Conservation (phyloP, 148 eudicot genomes). For the Vaccinium macrocarpon region DNA sequence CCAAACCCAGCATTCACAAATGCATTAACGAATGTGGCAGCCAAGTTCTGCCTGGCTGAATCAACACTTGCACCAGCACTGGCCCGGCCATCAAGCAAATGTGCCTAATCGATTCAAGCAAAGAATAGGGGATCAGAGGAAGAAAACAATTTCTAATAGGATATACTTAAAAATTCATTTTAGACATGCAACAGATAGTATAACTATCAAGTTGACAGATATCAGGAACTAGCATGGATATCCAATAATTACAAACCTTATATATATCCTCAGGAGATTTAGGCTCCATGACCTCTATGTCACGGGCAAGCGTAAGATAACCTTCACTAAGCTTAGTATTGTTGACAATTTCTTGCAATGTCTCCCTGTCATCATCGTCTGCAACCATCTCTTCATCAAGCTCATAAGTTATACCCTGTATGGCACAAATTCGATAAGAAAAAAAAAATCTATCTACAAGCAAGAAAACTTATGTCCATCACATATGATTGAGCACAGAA, state of each 20-base stretch:
- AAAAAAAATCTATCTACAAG: neutral
- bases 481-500: neutral
- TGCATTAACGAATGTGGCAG: slow-evolving; percentile 98
- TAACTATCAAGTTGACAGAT: neutral
- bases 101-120: slow-evolving; percentile 49
- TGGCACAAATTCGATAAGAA: neutral
- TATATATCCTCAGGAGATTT: slow-evolving; percentile 95
- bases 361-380: slow-evolving; percentile 70
- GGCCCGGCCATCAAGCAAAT: slow-evolving; percentile 95
- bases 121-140: slow-evolving; percentile 6
- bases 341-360: slow-evolving; percentile 73
- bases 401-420: slow-evolving; percentile 78
- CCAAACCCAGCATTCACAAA: slow-evolving; percentile 99
- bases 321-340: slow-evolving; percentile 85
- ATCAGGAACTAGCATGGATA: neutral
- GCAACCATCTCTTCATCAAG: slow-evolving; percentile 67
- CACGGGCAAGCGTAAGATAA: slow-evolving; percentile 94
- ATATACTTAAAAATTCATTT: neutral
- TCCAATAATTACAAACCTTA: slow-evolving; percentile 48
- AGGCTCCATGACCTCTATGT: slow-evolving; percentile 99
- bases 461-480: neutral
- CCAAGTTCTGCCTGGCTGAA: slow-evolving; percentile 95
- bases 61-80: slow-evolving; percentile 87
- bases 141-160: neutral
- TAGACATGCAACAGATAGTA: neutral